Evolutionary conservation across 139 green algal genomes (phyloP).

Genomic region (Mychonastes homosphaera): DNA sequence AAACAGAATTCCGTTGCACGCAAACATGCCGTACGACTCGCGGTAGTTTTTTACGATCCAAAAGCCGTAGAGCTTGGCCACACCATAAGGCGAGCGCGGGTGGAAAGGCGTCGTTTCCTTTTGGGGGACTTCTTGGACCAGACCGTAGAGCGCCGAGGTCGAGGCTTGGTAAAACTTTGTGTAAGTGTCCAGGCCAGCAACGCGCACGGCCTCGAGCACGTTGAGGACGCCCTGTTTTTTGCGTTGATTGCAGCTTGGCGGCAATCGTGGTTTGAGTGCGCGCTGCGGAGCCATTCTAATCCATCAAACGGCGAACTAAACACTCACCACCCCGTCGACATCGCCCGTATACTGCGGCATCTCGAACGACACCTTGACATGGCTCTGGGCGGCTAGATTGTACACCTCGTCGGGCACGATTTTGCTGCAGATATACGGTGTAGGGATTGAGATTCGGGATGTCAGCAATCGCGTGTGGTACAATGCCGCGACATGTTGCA

Average conservation of each 20-base stretch:
- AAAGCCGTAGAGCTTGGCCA: slow-evolving; percentile 61
- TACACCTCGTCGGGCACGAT: slow-evolving; percentile 61
- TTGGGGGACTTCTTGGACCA: slow-evolving; percentile 61
- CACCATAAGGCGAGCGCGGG: slow-evolving; percentile 62
- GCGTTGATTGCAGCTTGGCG: no score
- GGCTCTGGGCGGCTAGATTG: slow-evolving; percentile 63
- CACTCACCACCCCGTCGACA: slow-evolving; percentile 33
- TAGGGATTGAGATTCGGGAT: no score
- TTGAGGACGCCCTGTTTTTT: slow-evolving; percentile 40
- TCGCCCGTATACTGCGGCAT: slow-evolving; percentile 60
- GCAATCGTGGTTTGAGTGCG: no score
- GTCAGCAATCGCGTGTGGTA: no score
- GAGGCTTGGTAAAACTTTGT: slow-evolving; percentile 64
- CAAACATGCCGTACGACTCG: slow-evolving; percentile 64
- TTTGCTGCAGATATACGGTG: not conserved
- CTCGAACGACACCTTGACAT: slow-evolving; percentile 67
- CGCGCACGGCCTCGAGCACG: slow-evolving; percentile 55
- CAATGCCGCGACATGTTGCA: no score
- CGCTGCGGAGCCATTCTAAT: no score
- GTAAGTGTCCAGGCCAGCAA: slow-evolving; percentile 28
- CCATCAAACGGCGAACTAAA: no score
- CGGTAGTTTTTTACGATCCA: slow-evolving; percentile 65
- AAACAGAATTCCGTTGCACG: slow-evolving; percentile 74
- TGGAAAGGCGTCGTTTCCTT: slow-evolving; percentile 58
- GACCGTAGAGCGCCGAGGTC: slow-evolving; percentile 65